Base-by-base conservation (phyloP, 805 yeast species). In the Phaffomyces antillensis region DNA sequence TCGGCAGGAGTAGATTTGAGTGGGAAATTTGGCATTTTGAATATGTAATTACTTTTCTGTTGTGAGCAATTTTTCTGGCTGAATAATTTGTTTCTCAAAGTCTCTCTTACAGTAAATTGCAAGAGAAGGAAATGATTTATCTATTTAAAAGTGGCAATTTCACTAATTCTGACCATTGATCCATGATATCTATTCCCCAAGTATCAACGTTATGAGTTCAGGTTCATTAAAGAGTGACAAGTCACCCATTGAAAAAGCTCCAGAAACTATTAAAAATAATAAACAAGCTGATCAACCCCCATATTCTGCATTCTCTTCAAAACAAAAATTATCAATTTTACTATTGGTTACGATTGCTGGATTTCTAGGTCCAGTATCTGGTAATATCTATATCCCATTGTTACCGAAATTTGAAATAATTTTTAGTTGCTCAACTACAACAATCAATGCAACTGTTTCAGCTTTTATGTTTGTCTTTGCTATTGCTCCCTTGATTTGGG, bases 401-500 rank as follows among this genome's bases (percentile, higher is more conserved):
- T 50, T 77, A 8, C 80, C 79, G 3, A 58, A 68, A 8, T 54
- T 76, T 23, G 67, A 71, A 49, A 52, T 57, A 3, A 70, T 63
- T 0, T 76, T 74, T 46, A 35, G 63, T 10, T 67, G 67, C 1
- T 67, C 73, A 3, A 58, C 66, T 3, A 62, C 77, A 0, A 56
- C 68, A 0, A 72, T 77, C 33, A 75, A 77, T 58, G 78, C 77
- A 3, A 76, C 83, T 0, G 79, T 77, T 0, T 73, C 81, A 1
- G 76, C 73, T 0, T 77, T 76, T 49, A 77, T 77, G 82, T 72
- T 66, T 2, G 68, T 75, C 0, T 75, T 77, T 56, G 77, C 81
- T 1, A 55, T 78, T 23, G 74, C 78, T 0, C 84, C 83, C 1
- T 53, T 78, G 40, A 47, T 77, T 15, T 77, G 81, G 79, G 81